Percentiles rank a stretch among this genome's conserved stretches.
These are phyloP conservation scores for Aspergillus tubingensis DNA, from an alignment of 2,329 filamentous ascomycete species.

Conservation along the genomic window DNA sequence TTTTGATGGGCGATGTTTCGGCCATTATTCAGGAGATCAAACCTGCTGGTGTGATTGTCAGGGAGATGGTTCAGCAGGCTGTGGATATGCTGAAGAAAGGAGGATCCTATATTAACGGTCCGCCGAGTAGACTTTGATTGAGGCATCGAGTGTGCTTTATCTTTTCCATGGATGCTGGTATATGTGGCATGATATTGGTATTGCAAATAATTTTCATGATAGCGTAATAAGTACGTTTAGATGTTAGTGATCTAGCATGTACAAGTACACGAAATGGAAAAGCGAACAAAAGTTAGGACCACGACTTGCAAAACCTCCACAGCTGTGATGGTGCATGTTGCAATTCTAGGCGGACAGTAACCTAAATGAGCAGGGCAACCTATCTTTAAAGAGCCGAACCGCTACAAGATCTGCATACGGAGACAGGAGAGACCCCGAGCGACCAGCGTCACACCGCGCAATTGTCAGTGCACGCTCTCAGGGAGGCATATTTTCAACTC, in stretches of 20 bases:
- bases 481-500: neutral
- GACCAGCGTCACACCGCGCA: conserved; percentile 8
- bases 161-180: neutral
- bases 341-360: conserved; percentile 10
- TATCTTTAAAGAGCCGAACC: conserved; percentile 1
- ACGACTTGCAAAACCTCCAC: conserved; percentile 7
- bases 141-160: neutral
- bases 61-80: conserved; percentile 82
- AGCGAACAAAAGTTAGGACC: conserved; percentile 18
- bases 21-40: conserved; percentile 75
- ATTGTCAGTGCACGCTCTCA: conserved; percentile 6
- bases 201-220: conserved; percentile 14
- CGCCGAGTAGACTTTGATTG: conserved; percentile 50
- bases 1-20: conserved; percentile 92
- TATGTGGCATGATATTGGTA: conserved; percentile 8
- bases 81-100: conserved; percentile 67
- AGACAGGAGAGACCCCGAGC: conserved; percentile 14
- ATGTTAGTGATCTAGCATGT: conserved; percentile 28
- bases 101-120: conserved; percentile 56
- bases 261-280: conserved; percentile 32
- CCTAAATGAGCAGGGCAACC: conserved; percentile 4
- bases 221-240: conserved; percentile 16
- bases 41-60: conserved; percentile 81
- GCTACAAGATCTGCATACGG: conserved; percentile 14
- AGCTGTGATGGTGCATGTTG: conserved; percentile 1